A percentile compares a stretch with the other conserved stretches of the same genome.
These are phyloP conservation scores for Fraxinus paxiana DNA, from an alignment of 305 asterid species.

Conservation along the genomic window DNA sequence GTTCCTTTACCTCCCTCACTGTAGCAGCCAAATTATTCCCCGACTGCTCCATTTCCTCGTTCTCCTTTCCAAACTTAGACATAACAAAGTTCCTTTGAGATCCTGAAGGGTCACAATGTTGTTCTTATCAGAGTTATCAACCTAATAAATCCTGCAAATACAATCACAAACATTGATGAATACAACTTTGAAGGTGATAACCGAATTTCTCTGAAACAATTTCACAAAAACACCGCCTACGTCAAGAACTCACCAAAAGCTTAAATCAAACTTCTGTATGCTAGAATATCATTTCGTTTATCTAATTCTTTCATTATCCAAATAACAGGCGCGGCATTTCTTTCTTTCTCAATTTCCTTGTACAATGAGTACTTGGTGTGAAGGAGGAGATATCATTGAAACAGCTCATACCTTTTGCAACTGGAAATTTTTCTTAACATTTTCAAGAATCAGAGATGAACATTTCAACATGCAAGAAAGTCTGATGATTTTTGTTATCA, in stretches of 20 bases:
- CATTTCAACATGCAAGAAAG: background rate
- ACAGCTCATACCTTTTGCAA: conserved; percentile 13
- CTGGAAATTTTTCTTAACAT: background rate
- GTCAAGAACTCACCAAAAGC: background rate
- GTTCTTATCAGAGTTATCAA: conserved; percentile 18
- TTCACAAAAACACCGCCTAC: background rate
- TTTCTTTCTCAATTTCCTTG: background rate
- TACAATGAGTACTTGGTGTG: background rate
- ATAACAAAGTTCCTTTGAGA: conserved; percentile 7
- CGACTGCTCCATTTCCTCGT: conserved; percentile 21
- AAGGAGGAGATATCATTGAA: background rate
- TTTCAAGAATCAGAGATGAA: background rate
- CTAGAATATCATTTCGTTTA: background rate
- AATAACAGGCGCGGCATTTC: background rate
- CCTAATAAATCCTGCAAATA: conserved; percentile 14
- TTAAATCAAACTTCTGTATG: background rate
- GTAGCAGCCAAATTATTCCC: conserved; percentile 18
- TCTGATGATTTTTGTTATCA: background rate
- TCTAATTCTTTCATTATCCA: background rate
- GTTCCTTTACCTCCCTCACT: conserved; percentile 22
- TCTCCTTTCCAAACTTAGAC: conserved; percentile 18
- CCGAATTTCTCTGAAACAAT: background rate
- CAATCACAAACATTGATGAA: conserved; percentile 6
- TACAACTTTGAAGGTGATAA: conserved; percentile 6
- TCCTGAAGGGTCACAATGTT: conserved; percentile 19